Percentiles rank a stretch among this genome's conserved stretches.
These are phyloP conservation scores for Bassia scoparia DNA, from an alignment of 148 eudicot genomes.

Conservation along the genomic window DNA sequence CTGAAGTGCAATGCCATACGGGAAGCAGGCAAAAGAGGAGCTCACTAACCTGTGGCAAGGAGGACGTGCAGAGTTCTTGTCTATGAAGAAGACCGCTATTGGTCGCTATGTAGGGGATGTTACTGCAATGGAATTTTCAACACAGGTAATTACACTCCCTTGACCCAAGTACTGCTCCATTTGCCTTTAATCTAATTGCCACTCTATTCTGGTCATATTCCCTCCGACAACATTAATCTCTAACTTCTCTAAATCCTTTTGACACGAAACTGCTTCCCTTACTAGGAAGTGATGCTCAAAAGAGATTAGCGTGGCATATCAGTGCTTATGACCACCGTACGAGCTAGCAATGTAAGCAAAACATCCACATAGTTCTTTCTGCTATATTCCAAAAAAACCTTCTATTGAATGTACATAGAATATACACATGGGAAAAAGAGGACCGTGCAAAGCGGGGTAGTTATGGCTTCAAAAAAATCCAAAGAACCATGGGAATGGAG, in stretches of 20 bases:
- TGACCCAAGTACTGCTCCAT: background rate
- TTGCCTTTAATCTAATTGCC: background rate
- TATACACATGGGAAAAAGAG: constrained; percentile 66
- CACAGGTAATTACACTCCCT: constrained; percentile 57
- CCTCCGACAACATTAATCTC: no score
- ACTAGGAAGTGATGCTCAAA: constrained; percentile 81
- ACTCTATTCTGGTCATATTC: background rate
- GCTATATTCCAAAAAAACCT: background rate
- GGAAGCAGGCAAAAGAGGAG: constrained; percentile 80
- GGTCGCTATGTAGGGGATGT: constrained; percentile 80
- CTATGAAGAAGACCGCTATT: constrained; percentile 65
- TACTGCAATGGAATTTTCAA: constrained; percentile 86
- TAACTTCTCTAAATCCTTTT: background rate
- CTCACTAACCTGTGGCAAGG: constrained; percentile 58
- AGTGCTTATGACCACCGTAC: constrained; percentile 70
- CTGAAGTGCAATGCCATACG: constrained; percentile 92
- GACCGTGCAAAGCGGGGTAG: constrained; percentile 76
- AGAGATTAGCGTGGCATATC: constrained; percentile 92
- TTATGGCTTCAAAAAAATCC: constrained; percentile 74
- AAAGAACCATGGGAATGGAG: constrained; percentile 97
- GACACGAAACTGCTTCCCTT: background rate
- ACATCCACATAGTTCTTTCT: background rate
- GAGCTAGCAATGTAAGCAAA: constrained; percentile 77
- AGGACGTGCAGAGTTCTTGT: constrained; percentile 56
- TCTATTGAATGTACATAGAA: background rate